Base-by-base conservation (phyloP, 768 basidiomycete species). In the Xerocomellus dryophilus region DNA sequence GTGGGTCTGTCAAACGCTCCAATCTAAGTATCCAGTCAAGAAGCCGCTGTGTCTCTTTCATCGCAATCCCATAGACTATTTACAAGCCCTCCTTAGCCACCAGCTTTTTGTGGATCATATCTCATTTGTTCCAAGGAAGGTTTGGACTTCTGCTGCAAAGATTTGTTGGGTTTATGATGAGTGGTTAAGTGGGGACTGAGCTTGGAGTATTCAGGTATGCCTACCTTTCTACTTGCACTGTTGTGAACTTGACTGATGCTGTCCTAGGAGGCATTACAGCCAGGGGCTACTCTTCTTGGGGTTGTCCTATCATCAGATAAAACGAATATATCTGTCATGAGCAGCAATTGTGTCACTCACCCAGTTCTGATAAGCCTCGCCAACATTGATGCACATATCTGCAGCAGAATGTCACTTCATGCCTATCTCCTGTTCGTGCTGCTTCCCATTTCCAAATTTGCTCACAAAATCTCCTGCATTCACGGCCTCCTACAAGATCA, bases 391-490 rank as follows among this genome's bases (percentile, higher is more conserved):
- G 7, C 45, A 11, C 9, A 25, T 0, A 56, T 63, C 27, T 40
- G 36, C 0, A 52, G 50, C 47, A 67, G 68, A 41, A 54, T 45
- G 0, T 58, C 51, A 0, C 41, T 57, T 3, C 55, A 66, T n/a
- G 23, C 46, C 0, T 61, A 54, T 11, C 25, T 54, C 5, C 43
- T 58, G 0, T 53, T 54, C n/a, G 6, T 12, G 4, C 31, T 32
- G 4, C 50, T 9, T 25, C 50, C 59, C 10, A 40, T 61, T 4
- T 2, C 43, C 4, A 61, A 58, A 15, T 58, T 58, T 23, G 36
- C 35, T 5, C 47, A 58, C 40, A 57, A 59, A 23, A 32, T 11
- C 12, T 3, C 10, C 11, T 11, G 5, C 3, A 7, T 32, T 11
- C 2, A 5, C 3, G 5, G 31, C 31, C 12, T 11, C 10, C 31